Base-by-base conservation (phyloP, 1,284 basidiomycete genomes). In the Irpex sp. region DNA sequence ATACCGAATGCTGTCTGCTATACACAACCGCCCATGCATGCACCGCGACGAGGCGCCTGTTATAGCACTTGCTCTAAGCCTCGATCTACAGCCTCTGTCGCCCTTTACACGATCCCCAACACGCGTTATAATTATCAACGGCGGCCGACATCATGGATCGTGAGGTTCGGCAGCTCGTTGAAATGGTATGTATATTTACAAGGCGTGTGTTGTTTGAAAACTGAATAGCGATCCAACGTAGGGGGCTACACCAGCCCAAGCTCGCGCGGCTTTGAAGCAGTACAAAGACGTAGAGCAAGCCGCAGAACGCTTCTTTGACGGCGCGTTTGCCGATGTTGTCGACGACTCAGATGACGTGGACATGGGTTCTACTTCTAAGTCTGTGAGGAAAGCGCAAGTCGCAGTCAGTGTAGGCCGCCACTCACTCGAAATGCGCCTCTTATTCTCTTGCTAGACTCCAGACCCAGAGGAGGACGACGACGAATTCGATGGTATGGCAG, bases 201-300 rank as follows among this genome's bases (percentile, higher is more conserved):
- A 38, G 36, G 5, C 19, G 36, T 54, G 7, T 19, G 49, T 31
- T 31, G 34, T 47, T 8, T 49, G 49, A 36, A 4, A 6, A 52
- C 61, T 31, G 57, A 40, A 48, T 40, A 26, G 4, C 37, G 7
- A 62, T 31, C 17, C 57, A 47, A 13, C n/a, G 40, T n/a, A 94
- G 92, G 93, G 94, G 67, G 92, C 92, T 47, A 92, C 87, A 1
- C 73, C 77, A 9, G 84, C 85, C 19, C 89, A 93, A 76, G 94
- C 94, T 48, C 82, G 83, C 67, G 92, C 89, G 54, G 93, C 93
- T 11, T 76, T 96, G 70, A 82, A 81, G 64, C 85, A 87, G 70
- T 84, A 90, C 70, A 92, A 87, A 70, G 93, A 96, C 79, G 90
- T 93, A 37, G 93, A 93, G 91, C 82, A 90, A 70, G 94, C 94